These are phyloP conservation scores for Phytophthora agathidicida DNA, from an alignment of 352 stramenopile species.

Conservation along the genomic window DNA sequence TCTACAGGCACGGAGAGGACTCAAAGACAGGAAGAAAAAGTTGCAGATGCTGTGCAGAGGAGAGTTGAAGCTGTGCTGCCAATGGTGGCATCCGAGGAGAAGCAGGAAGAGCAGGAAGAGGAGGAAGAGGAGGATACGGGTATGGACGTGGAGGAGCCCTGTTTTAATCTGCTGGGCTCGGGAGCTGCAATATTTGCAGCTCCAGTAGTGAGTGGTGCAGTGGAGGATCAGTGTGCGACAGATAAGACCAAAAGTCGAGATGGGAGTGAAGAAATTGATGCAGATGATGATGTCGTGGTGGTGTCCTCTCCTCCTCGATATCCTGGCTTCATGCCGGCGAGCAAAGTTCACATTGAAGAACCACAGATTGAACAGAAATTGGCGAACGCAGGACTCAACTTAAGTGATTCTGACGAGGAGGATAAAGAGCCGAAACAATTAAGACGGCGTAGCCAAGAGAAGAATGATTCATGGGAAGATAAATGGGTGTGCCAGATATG, in stretches of 20 bases:
- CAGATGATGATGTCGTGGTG: conserved; percentile 6
- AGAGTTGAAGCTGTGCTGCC: not conserved
- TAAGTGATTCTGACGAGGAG: conserved; percentile 63
- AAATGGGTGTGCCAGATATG: conserved; percentile 41
- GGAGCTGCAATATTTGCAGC: conserved; percentile 28
- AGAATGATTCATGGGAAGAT: conserved; percentile 21
- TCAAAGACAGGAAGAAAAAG: not conserved
- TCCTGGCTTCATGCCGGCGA: conserved; percentile 33
- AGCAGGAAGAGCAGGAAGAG: conserved; percentile 13
- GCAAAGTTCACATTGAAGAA: conserved; percentile 30
- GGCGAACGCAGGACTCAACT: conserved; percentile 47
- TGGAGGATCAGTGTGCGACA: not conserved
- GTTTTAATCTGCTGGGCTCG: conserved; percentile 52
- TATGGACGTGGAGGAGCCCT: conserved; percentile 45
- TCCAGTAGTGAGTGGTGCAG: not conserved
- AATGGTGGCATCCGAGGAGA: conserved; percentile 1
- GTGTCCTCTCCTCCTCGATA: conserved; percentile 5
- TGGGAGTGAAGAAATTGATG: not conserved
- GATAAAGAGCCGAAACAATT: conserved; percentile 16
- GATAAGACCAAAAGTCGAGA: conserved; percentile 16
- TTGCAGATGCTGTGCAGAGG: not conserved
- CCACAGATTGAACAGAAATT: conserved; percentile 44
- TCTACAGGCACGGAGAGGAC: not conserved
- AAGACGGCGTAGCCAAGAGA: not conserved
- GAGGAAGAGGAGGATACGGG: conserved; percentile 25